Percentiles rank a stretch among this genome's conserved stretches.
Evolutionary conservation across 768 basidiomycete genomes (phyloP).

Genomic region (Lactarius trivialis): DNA sequence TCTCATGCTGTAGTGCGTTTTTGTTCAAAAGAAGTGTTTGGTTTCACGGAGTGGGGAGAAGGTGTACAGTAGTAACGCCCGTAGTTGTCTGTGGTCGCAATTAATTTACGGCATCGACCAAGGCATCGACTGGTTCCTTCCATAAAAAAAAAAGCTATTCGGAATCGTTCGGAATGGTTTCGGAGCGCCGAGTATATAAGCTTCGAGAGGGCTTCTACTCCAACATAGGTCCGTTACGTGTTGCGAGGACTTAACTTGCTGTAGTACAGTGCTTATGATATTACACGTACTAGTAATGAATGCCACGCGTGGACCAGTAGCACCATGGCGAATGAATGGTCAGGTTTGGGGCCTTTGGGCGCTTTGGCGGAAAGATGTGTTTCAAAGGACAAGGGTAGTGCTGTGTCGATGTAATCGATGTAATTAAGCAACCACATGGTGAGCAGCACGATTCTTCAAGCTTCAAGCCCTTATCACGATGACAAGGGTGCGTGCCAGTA

Average conservation of each 20-base stretch:
- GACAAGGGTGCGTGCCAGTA: background rate
- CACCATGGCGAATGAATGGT: background rate
- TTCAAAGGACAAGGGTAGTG: background rate
- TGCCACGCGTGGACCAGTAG: background rate
- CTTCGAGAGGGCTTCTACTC: background rate
- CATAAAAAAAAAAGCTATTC: background rate
- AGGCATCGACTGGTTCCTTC: background rate
- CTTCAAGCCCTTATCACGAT: background rate
- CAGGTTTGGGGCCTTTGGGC: background rate
- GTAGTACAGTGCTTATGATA: too few species aligned
- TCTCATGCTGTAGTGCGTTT: background rate
- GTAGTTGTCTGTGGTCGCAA: too few species aligned
- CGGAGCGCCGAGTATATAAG: background rate
- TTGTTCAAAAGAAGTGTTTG: background rate
- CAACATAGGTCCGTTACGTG: too few species aligned
- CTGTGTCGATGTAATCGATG: background rate
- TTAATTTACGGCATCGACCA: background rate
- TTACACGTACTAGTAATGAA: too few species aligned
- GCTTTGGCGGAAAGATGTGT: background rate
- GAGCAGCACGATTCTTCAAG: background rate
- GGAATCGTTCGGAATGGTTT: background rate
- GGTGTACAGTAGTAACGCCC: too few species aligned
- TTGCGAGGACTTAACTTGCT: background rate
- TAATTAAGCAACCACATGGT: background rate
- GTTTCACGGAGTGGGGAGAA: too few species aligned